Evolutionary conservation across 2,329 filamentous ascomycete genomes (phyloP).

Genomic region (Westerdykella aurantiaca): DNA sequence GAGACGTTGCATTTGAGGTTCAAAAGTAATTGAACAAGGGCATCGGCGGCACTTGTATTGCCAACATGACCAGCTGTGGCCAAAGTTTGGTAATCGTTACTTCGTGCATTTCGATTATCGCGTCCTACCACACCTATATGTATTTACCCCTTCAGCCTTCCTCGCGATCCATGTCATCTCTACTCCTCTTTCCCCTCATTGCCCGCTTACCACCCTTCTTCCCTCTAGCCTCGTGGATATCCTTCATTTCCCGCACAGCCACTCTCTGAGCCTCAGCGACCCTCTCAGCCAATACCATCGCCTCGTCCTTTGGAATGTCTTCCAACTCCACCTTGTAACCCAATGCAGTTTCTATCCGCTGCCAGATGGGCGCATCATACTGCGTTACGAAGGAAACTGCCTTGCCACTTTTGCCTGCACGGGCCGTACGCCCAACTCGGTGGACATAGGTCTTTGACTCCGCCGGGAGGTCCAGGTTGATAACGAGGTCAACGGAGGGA

Average conservation of each 20-base stretch:
- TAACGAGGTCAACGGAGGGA: slow-evolving; percentile 77
- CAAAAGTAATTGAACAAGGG: no score
- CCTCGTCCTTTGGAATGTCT: slow-evolving; percentile 69
- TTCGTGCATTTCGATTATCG: background rate
- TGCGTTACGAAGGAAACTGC: slow-evolving; percentile 80
- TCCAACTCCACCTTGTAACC: slow-evolving; percentile 70
- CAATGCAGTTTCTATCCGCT: slow-evolving; percentile 75
- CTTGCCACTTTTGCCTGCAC: slow-evolving; percentile 77
- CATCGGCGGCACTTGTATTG: no score
- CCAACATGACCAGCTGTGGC: no score
- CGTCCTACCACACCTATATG: background rate
- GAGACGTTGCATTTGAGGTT: no score
- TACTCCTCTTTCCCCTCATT: slow-evolving; percentile 44
- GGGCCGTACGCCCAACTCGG: slow-evolving; percentile 78
- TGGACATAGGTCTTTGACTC: slow-evolving; percentile 91
- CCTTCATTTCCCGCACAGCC: slow-evolving; percentile 76
- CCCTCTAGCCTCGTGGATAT: slow-evolving; percentile 62
- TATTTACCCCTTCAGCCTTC: slow-evolving; percentile 51
- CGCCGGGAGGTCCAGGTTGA: slow-evolving; percentile 79
- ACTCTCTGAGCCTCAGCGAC: slow-evolving; percentile 80
- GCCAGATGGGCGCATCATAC: slow-evolving; percentile 76
- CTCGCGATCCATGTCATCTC: slow-evolving; percentile 68
- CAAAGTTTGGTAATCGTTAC: no score
- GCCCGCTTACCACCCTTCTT: slow-evolving; percentile 52
- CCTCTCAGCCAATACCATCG: slow-evolving; percentile 70